These are phyloP conservation scores for Acmispon strigosus DNA, from an alignment of 306 rosid species.

Conservation along the genomic window DNA sequence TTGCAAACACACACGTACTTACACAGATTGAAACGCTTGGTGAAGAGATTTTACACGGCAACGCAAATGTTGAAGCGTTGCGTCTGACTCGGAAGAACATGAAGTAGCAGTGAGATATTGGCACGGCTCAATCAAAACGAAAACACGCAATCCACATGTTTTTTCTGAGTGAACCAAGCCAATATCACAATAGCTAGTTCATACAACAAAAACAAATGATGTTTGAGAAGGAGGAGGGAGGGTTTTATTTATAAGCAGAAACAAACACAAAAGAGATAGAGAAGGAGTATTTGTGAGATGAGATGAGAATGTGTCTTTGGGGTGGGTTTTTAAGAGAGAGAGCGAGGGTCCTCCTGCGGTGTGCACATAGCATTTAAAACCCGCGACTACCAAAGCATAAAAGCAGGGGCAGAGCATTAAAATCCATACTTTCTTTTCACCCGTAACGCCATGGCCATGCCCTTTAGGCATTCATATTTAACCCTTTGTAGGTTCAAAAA, in stretches of 20 bases:
- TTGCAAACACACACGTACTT: too few relatives aligned
- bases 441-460: constrained; percentile 16
- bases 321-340: constrained; percentile 5
- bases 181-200: constrained; percentile 56
- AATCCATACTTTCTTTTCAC: constrained; percentile 18
- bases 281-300: neutral
- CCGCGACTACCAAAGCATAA: constrained; percentile 61
- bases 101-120: constrained; percentile 64
- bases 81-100: too few relatives aligned
- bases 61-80: too few relatives aligned
- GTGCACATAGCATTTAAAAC: constrained; percentile 42
- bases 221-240: neutral
- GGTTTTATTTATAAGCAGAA: too few relatives aligned
- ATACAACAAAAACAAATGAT: neutral
- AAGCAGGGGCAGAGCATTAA: constrained; percentile 51
- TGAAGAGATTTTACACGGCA: too few relatives aligned
- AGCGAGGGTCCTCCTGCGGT: too few relatives aligned
- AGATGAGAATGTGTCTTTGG: constrained; percentile 32
- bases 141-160: neutral
- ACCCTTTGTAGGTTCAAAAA: too few relatives aligned
- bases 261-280: neutral
- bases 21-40: too few relatives aligned
- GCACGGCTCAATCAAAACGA: constrained; percentile 75
- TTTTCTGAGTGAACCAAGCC: constrained; percentile 76
- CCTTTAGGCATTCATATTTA: constrained; percentile 3